Percentiles rank a stretch among this genome's conserved stretches.
These are phyloP conservation scores for Alternaria incomplexa DNA, from an alignment of 2,329 filamentous ascomycete genomes.

Conservation along the genomic window DNA sequence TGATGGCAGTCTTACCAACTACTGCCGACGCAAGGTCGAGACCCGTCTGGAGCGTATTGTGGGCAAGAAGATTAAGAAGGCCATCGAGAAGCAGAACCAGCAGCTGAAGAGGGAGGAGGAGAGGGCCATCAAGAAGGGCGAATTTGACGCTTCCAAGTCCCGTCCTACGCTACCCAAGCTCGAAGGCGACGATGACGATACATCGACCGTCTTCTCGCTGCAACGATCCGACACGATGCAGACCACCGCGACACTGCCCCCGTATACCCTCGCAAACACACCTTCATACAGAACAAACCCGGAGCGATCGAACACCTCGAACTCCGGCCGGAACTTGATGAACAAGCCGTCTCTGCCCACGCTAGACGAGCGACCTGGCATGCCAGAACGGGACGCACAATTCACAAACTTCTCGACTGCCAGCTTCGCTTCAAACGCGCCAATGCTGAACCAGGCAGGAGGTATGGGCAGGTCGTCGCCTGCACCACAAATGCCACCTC, in stretches of 20 bases:
- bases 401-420: constrained; percentile 58
- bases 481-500: constrained; percentile 37
- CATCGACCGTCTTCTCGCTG: constrained; percentile 40
- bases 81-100: constrained; percentile 75
- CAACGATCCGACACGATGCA: constrained; percentile 42
- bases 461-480: constrained; percentile 60
- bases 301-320: constrained; percentile 61
- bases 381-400: constrained; percentile 56
- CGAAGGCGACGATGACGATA: constrained; percentile 49
- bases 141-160: constrained; percentile 30
- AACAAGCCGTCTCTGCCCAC: constrained; percentile 52
- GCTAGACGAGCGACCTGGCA: constrained; percentile 46
- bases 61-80: constrained; percentile 84
- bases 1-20: constrained; percentile 81
- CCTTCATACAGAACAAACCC: constrained; percentile 52
- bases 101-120: constrained; percentile 53
- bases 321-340: constrained; percentile 26
- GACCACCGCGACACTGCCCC: constrained; percentile 50
- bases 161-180: constrained; percentile 52
- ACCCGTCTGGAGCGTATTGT: constrained; percentile 84
- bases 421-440: constrained; percentile 70
- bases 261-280: constrained; percentile 42
- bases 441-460: constrained; percentile 65
- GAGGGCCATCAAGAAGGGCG: constrained; percentile 55
- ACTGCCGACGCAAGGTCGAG: constrained; percentile 92